Percentiles rank a stretch among this genome's conserved stretches.
These are phyloP conservation scores for Plantago coronopus DNA, from an alignment of 305 asterid genomes.

Conservation along the genomic window DNA sequence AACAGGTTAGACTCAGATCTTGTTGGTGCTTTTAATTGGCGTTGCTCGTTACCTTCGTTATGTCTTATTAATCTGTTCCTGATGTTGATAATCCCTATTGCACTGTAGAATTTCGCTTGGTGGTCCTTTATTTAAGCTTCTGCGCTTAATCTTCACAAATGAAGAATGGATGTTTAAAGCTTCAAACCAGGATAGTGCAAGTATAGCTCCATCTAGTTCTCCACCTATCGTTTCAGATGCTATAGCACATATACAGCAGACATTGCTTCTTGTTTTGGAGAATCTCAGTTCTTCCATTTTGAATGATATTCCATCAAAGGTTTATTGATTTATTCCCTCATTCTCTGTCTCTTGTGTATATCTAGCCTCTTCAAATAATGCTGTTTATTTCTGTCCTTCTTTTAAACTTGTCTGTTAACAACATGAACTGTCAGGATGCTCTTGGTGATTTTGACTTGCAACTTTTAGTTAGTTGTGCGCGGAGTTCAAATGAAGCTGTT, in stretches of 20 bases:
- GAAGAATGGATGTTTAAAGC: constrained; percentile 42
- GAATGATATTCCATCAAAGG: constrained; percentile 43
- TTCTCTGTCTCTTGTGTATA: constrained; percentile 11
- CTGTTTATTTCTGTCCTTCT: constrained; percentile 18
- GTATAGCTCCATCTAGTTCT: constrained; percentile 36
- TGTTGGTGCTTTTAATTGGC: constrained; percentile 13
- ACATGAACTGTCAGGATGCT: constrained; percentile 43
- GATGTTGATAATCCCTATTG: constrained; percentile 21
- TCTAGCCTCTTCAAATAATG: neutral
- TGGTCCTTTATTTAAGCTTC: constrained; percentile 71
- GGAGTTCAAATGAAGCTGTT: constrained; percentile 47
- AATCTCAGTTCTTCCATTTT: constrained; percentile 55
- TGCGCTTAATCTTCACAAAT: constrained; percentile 40
- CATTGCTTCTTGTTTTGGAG: constrained; percentile 63
- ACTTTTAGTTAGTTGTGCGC: constrained; percentile 66
- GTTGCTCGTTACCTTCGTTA: constrained; percentile 6
- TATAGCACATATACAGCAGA: constrained; percentile 59
- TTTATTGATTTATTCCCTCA: constrained; percentile 18
- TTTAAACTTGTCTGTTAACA: constrained; percentile 27
- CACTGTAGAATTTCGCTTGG: constrained; percentile 59
- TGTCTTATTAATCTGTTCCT: constrained; percentile 15
- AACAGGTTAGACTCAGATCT: constrained; percentile 48
- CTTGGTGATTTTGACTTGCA: constrained; percentile 44
- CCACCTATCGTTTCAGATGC: constrained; percentile 35
- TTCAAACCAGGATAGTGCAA: constrained; percentile 31